These are phyloP conservation scores for Russula vinacea DNA, from an alignment of 768 basidiomycete species.

Conservation along the genomic window DNA sequence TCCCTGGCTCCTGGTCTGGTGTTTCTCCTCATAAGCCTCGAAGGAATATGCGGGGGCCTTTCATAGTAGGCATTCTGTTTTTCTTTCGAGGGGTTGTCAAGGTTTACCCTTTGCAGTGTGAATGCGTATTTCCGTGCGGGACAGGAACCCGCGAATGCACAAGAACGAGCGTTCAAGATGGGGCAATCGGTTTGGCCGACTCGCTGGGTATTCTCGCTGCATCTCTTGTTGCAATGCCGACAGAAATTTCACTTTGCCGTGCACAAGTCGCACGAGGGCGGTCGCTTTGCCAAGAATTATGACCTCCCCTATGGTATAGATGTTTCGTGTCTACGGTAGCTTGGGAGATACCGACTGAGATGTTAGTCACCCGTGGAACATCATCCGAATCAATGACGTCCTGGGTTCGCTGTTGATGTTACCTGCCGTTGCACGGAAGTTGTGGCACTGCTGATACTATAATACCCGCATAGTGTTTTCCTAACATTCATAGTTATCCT, in stretches of 20 bases:
- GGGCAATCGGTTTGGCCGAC: constrained; percentile 87
- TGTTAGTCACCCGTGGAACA: not conserved
- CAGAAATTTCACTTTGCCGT: constrained; percentile 72
- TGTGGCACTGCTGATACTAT: too few species aligned
- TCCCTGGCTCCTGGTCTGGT: constrained; percentile 52
- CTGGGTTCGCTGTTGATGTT: not conserved
- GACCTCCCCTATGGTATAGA: not conserved
- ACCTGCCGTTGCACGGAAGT: too few species aligned
- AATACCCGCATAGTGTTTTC: not conserved
- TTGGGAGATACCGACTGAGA: not conserved
- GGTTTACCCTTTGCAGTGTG: constrained; percentile 49
- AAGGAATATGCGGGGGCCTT: constrained; percentile 90
- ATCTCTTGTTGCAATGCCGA: constrained; percentile 64
- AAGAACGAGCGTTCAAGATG: constrained; percentile 86
- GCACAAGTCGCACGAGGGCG: constrained; percentile 70
- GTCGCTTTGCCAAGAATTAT: constrained; percentile 64
- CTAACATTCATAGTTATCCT: not conserved
- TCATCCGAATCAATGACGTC: not conserved
- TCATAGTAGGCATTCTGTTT: constrained; percentile 67
- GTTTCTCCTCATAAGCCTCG: constrained; percentile 75
- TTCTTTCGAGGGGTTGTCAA: constrained; percentile 6
- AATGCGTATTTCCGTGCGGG: constrained; percentile 85
- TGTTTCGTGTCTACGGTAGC: not conserved
- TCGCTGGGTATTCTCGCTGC: constrained; percentile 66
- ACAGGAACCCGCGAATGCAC: constrained; percentile 58